Conservation (phyloP, 2,329 filamentous ascomycete genomes). For the Dactylellina sp. region DNA sequence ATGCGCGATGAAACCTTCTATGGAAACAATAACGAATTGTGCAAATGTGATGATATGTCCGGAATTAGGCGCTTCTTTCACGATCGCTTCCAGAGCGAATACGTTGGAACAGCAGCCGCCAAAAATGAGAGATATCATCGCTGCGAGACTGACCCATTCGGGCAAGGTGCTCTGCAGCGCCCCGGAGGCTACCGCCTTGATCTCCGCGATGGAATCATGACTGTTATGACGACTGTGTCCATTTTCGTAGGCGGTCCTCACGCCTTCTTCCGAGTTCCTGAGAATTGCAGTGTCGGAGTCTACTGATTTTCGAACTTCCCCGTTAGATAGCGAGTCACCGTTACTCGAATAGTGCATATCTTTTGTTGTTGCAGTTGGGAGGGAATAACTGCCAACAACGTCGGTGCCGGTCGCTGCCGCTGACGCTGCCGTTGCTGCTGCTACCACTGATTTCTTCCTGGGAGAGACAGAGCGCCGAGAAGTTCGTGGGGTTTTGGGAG, state of each 20-base stretch:
- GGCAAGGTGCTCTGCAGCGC: slow-evolving; percentile 64
- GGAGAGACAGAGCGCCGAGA: slow-evolving; percentile 39
- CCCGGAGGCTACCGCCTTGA: slow-evolving; percentile 35
- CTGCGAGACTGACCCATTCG: slow-evolving; percentile 72
- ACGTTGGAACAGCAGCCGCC: slow-evolving; percentile 96
- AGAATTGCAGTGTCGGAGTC: slow-evolving; percentile 38
- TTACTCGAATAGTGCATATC: slow-evolving; percentile 36
- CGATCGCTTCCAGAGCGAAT: slow-evolving; percentile 94
- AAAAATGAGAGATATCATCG: slow-evolving; percentile 88
- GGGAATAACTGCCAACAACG: slow-evolving; percentile 1
- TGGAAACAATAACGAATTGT: slow-evolving; percentile 84
- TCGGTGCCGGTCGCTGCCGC: slow-evolving; percentile 32
- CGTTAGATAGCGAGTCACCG: slow-evolving; percentile 32
- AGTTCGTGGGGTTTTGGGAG: slow-evolving; percentile 31
- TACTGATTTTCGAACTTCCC: slow-evolving; percentile 33
- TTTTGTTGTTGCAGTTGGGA: slow-evolving; percentile 1
- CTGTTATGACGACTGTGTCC: slow-evolving; percentile 33
- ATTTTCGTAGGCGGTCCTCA: slow-evolving; percentile 27
- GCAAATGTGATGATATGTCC: slow-evolving; percentile 90
- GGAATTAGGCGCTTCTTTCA: slow-evolving; percentile 87
- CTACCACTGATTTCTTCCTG: slow-evolving; percentile 30
- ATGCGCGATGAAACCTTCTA: slow-evolving; percentile 81
- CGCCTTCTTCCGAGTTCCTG: slow-evolving; percentile 57
- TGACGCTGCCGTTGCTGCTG: slow-evolving; percentile 8
- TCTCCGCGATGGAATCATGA: slow-evolving; percentile 38